Percentiles rank a stretch among this genome's conserved stretches.
phyloP scores from a whole-genome alignment of 495 filamentous ascomycete genomes.

The Filosporella fistucella region DNA sequence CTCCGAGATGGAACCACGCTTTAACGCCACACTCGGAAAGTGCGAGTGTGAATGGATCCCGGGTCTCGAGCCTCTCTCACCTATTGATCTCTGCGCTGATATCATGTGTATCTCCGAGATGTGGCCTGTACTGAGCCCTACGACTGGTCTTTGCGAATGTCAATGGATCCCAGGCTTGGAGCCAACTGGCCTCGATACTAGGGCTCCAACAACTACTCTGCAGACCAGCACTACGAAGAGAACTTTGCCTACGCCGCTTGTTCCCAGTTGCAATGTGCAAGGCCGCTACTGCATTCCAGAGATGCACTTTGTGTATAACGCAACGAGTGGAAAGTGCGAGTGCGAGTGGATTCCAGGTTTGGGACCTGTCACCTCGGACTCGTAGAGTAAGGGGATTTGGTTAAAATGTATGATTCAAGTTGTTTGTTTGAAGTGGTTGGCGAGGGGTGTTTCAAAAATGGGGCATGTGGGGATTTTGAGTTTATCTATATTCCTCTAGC shows the following conservation, averaged over 20 bases:
- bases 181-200: neutral
- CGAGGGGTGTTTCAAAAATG: too few relatives aligned
- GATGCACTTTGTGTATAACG: neutral
- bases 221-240: neutral
- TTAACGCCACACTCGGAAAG: neutral
- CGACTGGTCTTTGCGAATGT: neutral
- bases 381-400: too few relatives aligned
- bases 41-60: slow-evolving; percentile 3
- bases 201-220: neutral
- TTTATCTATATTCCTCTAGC: too few relatives aligned
- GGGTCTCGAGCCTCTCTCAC: neutral
- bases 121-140: neutral
- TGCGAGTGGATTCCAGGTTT: slow-evolving; percentile 3
- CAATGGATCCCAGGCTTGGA: slow-evolving; percentile 7
- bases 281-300: neutral
- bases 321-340: neutral
- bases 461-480: too few relatives aligned
- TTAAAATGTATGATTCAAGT: too few relatives aligned
- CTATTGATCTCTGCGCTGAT: neutral
- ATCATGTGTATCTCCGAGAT: slow-evolving; percentile 4
- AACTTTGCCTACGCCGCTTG: neutral
- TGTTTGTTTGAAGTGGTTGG: too few relatives aligned
- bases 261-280: neutral
- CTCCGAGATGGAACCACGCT: neutral
- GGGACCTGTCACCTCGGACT: neutral